A percentile compares a stretch with the other conserved stretches of the same genome.
Conservation (phyloP, 768 basidiomycete genomes). For the Mycena capillaripes region DNA sequence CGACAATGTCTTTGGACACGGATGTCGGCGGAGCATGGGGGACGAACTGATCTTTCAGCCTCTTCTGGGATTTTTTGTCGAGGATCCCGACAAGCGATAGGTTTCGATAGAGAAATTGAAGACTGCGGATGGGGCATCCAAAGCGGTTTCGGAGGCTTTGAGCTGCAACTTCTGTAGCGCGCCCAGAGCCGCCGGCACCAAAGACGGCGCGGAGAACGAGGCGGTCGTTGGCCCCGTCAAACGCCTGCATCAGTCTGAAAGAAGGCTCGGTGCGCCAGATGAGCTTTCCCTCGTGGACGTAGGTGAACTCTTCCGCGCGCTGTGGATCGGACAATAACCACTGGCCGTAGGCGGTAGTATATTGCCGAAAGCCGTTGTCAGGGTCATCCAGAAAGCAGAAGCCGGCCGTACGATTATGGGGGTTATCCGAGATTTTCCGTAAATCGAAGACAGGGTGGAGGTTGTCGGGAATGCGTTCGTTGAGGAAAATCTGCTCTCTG, state of each 20-base stretch:
- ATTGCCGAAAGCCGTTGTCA: not conserved
- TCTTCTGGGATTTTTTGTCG: not conserved
- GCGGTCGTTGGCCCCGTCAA: not conserved
- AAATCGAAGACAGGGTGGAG: too few species aligned
- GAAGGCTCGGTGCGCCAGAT: not conserved
- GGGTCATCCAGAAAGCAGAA: slow-evolving; percentile 1
- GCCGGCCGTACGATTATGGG: not conserved
- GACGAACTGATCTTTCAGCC: not conserved
- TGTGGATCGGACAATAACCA: not conserved
- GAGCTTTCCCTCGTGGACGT: not conserved
- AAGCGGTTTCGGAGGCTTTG: not conserved
- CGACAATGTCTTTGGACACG: not conserved
- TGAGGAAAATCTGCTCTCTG: too few species aligned
- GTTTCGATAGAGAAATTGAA: not conserved
- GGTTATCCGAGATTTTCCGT: not conserved
- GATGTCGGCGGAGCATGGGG: not conserved
- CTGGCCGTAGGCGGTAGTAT: not conserved
- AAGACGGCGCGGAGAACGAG: not conserved
- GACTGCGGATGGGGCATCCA: not conserved
- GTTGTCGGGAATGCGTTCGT: too few species aligned
- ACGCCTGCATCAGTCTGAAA: not conserved
- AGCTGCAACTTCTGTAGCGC: not conserved
- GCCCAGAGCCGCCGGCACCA: not conserved
- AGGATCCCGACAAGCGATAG: not conserved
- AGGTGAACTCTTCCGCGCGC: not conserved